phyloP scores from a whole-genome alignment of 2,329 filamentous ascomycete species.

The Curvularia sp. region DNA sequence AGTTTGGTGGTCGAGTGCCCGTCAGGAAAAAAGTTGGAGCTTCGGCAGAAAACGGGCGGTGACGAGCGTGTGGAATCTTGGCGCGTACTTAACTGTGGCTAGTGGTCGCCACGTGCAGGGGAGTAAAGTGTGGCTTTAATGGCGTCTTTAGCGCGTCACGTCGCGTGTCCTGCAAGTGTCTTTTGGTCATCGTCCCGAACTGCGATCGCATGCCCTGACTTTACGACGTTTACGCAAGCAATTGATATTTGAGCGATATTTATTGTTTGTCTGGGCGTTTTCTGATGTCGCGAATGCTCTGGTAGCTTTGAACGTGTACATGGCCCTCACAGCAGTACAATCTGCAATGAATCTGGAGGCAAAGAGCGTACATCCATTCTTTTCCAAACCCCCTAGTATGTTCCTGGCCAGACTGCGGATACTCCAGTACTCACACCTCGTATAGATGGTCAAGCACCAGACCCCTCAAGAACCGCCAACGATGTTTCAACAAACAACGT shows the following conservation, averaged over 20 bases:
- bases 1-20: conserved; percentile 16
- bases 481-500: conserved; percentile 19
- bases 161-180: conserved; percentile 17
- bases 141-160: conserved; percentile 22
- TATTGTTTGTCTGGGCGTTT: not conserved
- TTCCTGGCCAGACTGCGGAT: too few relatives aligned
- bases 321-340: conserved; percentile 49
- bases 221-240: conserved; percentile 8
- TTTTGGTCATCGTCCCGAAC: conserved; percentile 9
- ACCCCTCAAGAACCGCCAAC: conserved; percentile 11
- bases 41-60: conserved; percentile 30
- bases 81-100: conserved; percentile 23
- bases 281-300: conserved; percentile 21
- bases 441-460: conserved; percentile 25
- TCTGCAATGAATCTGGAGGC: conserved; percentile 50
- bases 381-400: conserved; percentile 43
- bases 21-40: conserved; percentile 37
- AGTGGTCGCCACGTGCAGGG: not conserved
- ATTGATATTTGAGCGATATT: not conserved
- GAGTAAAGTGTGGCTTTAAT: conserved; percentile 12
- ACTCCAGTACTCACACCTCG: conserved; percentile 7
- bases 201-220: conserved; percentile 9
- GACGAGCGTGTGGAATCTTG: conserved; percentile 19
- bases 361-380: conserved; percentile 51
- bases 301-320: conserved; percentile 33